Base-by-base conservation (phyloP, 768 basidiomycete genomes). In the Wakefieldia striispora region DNA sequence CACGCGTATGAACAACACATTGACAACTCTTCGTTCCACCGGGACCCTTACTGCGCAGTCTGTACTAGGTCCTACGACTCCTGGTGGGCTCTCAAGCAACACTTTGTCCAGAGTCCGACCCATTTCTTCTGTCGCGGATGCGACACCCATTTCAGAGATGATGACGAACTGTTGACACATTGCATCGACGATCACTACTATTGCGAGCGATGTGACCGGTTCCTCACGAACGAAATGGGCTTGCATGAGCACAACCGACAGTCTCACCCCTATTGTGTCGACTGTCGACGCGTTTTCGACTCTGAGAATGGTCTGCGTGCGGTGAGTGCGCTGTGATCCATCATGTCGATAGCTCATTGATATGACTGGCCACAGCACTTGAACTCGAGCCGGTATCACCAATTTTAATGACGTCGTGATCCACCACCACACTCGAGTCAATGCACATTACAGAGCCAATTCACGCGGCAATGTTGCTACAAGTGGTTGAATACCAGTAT, bases 101-200 rank as follows among this genome's bases (percentile, higher is more conserved):
- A 86, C 61, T 82, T 64, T 54, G 70, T 76, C 21, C 72, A 81
- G 45, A 81, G 77, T 57, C 64, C 68, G 6, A 21, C 13, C 0
- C 84, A 84, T 45, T 12, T 61, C 35, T 86, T 77, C 50, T 86
- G 85, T 61, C 75, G 76, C 47, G 33, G 55, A 17, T 86, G 84
- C 62, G 46, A 75, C 26, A 47, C 51, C 14, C 75, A 80, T 47
- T 82, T 79, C 50, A 38, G 57, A 4, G 52, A 66, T 43, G 19
- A 56, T 0, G 17, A 59, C 0, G 66, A 67, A 0, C 71, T 83
- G 1, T 51, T 69, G 1, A 47, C 61, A 0, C 85, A 86, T 56
- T 72, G 72, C 53, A 13, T 68, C 0, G 21, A 63, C 0, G 37
- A 34, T 0, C 83, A 85, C 58, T 14, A 49, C 40, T 77, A 68